Percentiles rank a stretch among this genome's conserved stretches.
phyloP scores from a whole-genome alignment of 2,329 filamentous ascomycete genomes.

The Alternaria burnsii region DNA sequence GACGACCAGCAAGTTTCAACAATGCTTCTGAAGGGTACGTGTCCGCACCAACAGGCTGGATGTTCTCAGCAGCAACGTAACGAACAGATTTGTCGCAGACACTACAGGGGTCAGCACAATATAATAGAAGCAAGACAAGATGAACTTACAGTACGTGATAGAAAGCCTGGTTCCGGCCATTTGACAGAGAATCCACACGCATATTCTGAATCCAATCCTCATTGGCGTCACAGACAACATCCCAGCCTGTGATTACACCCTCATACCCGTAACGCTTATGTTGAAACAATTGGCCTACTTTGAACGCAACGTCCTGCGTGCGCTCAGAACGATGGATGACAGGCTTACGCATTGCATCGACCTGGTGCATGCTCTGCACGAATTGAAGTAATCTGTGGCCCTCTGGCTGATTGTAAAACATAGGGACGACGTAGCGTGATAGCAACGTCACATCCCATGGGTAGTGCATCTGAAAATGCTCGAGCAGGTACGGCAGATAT shows the following conservation, averaged over 20 bases:
- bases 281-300: constrained; percentile 81
- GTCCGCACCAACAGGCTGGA: constrained; percentile 57
- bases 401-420: constrained; percentile 63
- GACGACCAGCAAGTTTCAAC: constrained; percentile 77
- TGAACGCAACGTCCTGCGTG: constrained; percentile 38
- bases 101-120: constrained; percentile 52
- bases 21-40: constrained; percentile 64
- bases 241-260: constrained; percentile 90
- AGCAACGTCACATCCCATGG: constrained; percentile 77
- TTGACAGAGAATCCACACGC: constrained; percentile 66
- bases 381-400: constrained; percentile 64
- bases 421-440: constrained; percentile 71
- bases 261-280: constrained; percentile 83
- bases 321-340: constrained; percentile 19
- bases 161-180: constrained; percentile 73
- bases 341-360: constrained; percentile 64
- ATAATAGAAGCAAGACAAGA: constrained; percentile 31
- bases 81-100: constrained; percentile 73
- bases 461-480: constrained; percentile 70
- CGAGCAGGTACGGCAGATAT: constrained; percentile 70
- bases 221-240: constrained; percentile 64
- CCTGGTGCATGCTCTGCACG: constrained; percentile 63
- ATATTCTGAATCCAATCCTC: constrained; percentile 72
- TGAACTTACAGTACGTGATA: constrained; percentile 84
- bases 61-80: constrained; percentile 84